Evolutionary conservation across 441 rosid species (phyloP).

Genomic region (Metrosideros polymorpha): DNA sequence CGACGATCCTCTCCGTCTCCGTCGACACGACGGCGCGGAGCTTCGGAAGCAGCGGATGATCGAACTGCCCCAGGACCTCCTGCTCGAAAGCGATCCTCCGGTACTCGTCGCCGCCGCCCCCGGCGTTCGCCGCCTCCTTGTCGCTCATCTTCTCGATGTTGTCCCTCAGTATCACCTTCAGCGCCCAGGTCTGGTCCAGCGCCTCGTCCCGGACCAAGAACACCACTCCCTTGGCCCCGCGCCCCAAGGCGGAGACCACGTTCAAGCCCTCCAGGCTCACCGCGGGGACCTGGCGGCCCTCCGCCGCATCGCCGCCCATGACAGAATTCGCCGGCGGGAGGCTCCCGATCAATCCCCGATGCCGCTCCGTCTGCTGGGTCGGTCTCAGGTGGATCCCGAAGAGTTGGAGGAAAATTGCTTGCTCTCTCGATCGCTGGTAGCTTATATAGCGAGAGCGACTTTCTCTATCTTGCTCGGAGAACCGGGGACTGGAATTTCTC

Average conservation of each 20-base stretch:
- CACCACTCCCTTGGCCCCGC: slow-evolving; percentile 83
- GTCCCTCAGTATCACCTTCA: slow-evolving; percentile 58
- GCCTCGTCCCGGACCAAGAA: slow-evolving; percentile 36
- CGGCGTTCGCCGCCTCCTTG: not conserved
- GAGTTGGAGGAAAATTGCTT: not conserved
- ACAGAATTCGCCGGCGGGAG: not conserved
- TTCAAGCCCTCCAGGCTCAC: slow-evolving; percentile 27
- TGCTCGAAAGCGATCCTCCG: slow-evolving; percentile 53
- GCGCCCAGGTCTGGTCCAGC: slow-evolving; percentile 30
- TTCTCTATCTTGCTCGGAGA: not conserved
- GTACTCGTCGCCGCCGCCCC: slow-evolving; percentile 22
- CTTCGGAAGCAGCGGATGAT: slow-evolving; percentile 63
- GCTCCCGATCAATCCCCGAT: not conserved
- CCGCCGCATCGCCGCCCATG: not conserved
- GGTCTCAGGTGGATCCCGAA: not conserved
- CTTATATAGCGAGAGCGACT: not conserved
- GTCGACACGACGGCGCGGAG: slow-evolving; percentile 53
- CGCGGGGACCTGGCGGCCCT: slow-evolving; percentile 9
- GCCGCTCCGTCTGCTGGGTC: not conserved
- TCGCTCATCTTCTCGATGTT: slow-evolving; percentile 36
- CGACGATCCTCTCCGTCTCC: slow-evolving; percentile 51
- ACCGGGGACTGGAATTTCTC: not conserved
- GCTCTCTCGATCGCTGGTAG: not conserved
- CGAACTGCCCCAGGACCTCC: slow-evolving; percentile 34
- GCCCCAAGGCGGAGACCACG: slow-evolving; percentile 49